Evolutionary conservation across 208 protist genomes (phyloP).

Genomic region (Trypanosoma brucei): DNA sequence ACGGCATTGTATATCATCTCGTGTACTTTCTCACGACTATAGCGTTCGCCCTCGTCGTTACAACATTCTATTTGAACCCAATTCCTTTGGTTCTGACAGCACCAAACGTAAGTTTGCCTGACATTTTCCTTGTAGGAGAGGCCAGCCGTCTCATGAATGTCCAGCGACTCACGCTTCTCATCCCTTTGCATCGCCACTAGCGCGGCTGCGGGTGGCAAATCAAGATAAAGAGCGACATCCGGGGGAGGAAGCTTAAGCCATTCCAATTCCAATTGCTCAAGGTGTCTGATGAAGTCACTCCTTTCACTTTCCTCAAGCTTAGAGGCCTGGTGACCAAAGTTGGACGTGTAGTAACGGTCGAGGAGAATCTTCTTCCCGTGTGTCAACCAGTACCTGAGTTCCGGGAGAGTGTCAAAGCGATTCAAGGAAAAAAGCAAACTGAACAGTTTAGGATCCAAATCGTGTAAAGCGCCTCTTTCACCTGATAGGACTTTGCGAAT

Average conservation of each 20-base stretch:
- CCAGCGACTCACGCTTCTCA: slow-evolving; percentile 57
- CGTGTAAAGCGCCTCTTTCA: slow-evolving; percentile 66
- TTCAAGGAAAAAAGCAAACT: slow-evolving; percentile 89
- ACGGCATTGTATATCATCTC: slow-evolving; percentile 22
- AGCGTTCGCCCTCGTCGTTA: slow-evolving; percentile 28
- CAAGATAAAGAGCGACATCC: slow-evolving; percentile 75
- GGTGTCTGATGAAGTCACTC: slow-evolving; percentile 49
- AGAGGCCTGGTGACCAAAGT: slow-evolving; percentile 88
- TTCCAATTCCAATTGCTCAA: slow-evolving; percentile 64
- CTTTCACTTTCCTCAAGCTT: slow-evolving; percentile 72
- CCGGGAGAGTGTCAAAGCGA: slow-evolving; percentile 59
- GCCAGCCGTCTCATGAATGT: slow-evolving; percentile 88
- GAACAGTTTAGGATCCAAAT: slow-evolving; percentile 82
- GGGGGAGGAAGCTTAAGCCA: slow-evolving; percentile 78
- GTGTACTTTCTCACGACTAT: slow-evolving; percentile 52
- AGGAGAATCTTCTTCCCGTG: slow-evolving; percentile 68
- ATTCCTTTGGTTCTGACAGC: slow-evolving; percentile 49
- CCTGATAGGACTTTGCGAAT: slow-evolving; percentile 82
- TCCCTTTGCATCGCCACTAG: slow-evolving; percentile 73
- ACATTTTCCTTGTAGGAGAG: slow-evolving; percentile 77
- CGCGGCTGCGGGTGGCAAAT: slow-evolving; percentile 68
- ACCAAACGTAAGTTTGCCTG: slow-evolving; percentile 74
- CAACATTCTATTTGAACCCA: slow-evolving; percentile 66
- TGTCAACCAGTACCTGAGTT: slow-evolving; percentile 60
- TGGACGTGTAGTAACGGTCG: slow-evolving; percentile 89